Conservation (phyloP, 1,284 basidiomycete species). For the Limonomyces culmigenus region DNA sequence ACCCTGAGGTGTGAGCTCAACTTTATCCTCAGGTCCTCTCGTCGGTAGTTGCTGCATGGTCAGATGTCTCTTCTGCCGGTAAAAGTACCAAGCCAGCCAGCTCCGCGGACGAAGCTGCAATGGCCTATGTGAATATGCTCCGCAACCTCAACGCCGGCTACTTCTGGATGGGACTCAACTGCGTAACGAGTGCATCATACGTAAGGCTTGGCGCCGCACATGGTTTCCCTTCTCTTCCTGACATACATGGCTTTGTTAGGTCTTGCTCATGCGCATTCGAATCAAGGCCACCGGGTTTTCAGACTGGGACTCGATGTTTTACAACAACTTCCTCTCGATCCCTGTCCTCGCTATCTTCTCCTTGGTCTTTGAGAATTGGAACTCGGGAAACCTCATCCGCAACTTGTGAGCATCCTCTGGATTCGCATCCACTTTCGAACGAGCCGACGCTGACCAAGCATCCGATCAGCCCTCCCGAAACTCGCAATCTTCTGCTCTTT, state of each 20-base stretch:
- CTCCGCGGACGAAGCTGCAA: slow-evolving; percentile 15
- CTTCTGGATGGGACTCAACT: slow-evolving; percentile 94
- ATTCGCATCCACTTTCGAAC: background rate
- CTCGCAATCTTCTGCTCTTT: slow-evolving; percentile 64
- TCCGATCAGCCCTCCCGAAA: slow-evolving; percentile 58
- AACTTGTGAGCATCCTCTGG: slow-evolving; percentile 63
- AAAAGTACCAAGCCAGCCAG: background rate
- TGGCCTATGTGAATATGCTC: slow-evolving; percentile 21
- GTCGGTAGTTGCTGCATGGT: slow-evolving; percentile 91
- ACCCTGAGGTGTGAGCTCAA: slow-evolving; percentile 4
- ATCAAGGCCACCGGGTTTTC: slow-evolving; percentile 98
- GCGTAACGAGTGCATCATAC: slow-evolving; percentile 81
- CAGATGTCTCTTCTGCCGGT: slow-evolving; percentile 48
- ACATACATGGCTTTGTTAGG: slow-evolving; percentile 24
- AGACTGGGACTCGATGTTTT: slow-evolving; percentile 99
- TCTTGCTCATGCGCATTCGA: slow-evolving; percentile 90
- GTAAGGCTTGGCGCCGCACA: slow-evolving; percentile 43
- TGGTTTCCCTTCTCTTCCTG: background rate
- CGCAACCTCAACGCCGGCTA: slow-evolving; percentile 70
- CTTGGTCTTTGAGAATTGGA: slow-evolving; percentile 85
- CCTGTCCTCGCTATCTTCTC: slow-evolving; percentile 80
- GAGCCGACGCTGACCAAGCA: slow-evolving; percentile 1
- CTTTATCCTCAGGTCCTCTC: slow-evolving; percentile 56
- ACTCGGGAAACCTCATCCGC: slow-evolving; percentile 50
- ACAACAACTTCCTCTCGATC: slow-evolving; percentile 94